phyloP scores from a whole-genome alignment of 148 eudicot species.

The Cornus kousa region DNA sequence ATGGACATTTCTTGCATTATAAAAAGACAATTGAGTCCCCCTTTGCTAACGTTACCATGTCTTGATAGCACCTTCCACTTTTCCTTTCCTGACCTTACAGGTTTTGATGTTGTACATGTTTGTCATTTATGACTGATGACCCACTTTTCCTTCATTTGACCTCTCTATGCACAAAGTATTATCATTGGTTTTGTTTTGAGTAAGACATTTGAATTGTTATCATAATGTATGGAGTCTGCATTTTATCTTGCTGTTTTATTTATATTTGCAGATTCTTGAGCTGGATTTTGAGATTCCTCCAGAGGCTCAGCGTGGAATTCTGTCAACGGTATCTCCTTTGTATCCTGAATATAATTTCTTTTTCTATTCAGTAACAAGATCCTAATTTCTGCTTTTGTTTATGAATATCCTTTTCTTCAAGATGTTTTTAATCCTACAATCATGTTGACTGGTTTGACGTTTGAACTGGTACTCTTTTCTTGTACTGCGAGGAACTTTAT shows the following conservation, averaged over 20 bases:
- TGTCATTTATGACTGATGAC: not conserved
- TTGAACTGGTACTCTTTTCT: not conserved
- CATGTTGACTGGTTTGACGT: not conserved
- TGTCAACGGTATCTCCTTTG: conserved; percentile 67
- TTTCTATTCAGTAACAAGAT: not conserved
- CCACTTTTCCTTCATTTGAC: not conserved
- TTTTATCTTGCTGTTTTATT: not conserved
- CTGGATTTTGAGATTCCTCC: conserved; percentile 97
- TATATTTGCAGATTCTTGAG: conserved; percentile 73
- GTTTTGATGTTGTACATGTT: not conserved
- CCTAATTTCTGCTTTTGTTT: not conserved
- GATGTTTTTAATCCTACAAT: not conserved
- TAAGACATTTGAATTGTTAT: not conserved
- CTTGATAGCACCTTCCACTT: not conserved
- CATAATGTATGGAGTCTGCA: conserved; percentile 1
- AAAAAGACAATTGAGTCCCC: not conserved
- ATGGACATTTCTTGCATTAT: not conserved
- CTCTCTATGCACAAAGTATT: not conserved
- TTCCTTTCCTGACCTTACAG: not conserved
- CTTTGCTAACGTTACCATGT: not conserved
- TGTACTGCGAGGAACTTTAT: not conserved
- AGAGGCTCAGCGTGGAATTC: conserved; percentile 92
- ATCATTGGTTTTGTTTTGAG: not conserved
- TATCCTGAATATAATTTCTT: conserved; percentile 2
- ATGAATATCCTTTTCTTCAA: not conserved